Evolutionary conservation across 805 yeast species (phyloP).

Genomic region (Hanseniaspora clermontiae): DNA sequence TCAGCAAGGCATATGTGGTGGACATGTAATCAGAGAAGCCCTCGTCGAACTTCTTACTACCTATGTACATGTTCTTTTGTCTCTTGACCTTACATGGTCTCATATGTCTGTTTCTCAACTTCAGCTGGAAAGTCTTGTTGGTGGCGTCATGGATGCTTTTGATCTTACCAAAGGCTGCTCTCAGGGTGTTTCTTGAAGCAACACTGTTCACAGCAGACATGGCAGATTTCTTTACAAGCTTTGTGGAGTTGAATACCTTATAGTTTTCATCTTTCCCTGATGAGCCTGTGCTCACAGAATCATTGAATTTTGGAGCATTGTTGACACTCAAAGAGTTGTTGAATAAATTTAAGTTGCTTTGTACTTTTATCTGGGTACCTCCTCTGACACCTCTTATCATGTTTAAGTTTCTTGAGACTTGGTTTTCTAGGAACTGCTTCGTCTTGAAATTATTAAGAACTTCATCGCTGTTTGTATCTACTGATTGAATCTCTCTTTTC

Average conservation of each 20-base stretch:
- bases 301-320: background rate
- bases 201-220: background rate
- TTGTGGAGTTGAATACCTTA: background rate
- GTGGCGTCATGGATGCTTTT: background rate
- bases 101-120: slow-evolving; percentile 10
- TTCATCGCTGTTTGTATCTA: background rate
- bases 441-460: background rate
- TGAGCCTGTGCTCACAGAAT: background rate
- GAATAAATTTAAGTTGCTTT: background rate
- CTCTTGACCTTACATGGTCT: slow-evolving; percentile 12
- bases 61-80: background rate
- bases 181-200: background rate
- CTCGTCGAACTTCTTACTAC: background rate
- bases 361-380: slow-evolving; percentile 6
- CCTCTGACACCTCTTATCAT: slow-evolving; percentile 10
- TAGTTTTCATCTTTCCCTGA: background rate
- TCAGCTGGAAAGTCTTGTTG: background rate
- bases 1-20: slow-evolving; percentile 4
- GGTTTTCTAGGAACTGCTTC: background rate
- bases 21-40: slow-evolving; percentile 9
- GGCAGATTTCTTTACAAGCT: background rate
- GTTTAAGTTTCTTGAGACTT: background rate
- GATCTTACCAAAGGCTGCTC: background rate
- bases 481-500: background rate
- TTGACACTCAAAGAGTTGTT: slow-evolving; percentile 1